Percentiles rank a stretch among this genome's conserved stretches.
These are phyloP conservation scores for Mycena pura DNA, from an alignment of 768 basidiomycete species.

Conservation along the genomic window DNA sequence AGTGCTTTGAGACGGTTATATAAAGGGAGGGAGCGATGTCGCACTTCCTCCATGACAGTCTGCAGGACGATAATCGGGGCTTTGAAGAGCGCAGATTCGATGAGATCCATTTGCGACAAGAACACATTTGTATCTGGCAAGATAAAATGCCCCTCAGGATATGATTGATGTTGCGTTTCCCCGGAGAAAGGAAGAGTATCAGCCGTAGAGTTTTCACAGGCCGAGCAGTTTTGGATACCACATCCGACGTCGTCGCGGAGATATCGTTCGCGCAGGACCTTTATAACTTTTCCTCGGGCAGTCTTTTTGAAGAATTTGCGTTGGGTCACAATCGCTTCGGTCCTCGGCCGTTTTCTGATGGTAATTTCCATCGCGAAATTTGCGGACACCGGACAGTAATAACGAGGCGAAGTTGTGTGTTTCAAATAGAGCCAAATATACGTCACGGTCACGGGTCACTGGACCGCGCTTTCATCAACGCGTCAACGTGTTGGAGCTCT, in stretches of 20 bases:
- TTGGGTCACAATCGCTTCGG: conserved; percentile 79
- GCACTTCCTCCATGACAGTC: conserved; percentile 95
- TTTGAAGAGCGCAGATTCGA: conserved; percentile 77
- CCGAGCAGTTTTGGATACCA: conserved; percentile 73
- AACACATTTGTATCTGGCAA: conserved; percentile 97
- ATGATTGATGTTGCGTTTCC: conserved; percentile 59
- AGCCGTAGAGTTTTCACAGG: conserved; percentile 56
- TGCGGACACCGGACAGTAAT: not conserved
- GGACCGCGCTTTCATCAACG: conserved; percentile 15
- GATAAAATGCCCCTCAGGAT: conserved; percentile 76
- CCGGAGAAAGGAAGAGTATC: conserved; percentile 65
- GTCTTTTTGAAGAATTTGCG: conserved; percentile 98
- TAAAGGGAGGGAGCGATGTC: conserved; percentile 90
- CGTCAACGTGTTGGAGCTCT: conserved; percentile 9
- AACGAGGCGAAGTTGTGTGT: not conserved
- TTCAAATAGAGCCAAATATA: not conserved
- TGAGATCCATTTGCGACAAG: conserved; percentile 95
- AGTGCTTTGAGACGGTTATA: conserved; percentile 92
- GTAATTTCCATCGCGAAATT: conserved; percentile 70
- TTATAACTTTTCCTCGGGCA: conserved; percentile 89
- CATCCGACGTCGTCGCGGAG: conserved; percentile 91
- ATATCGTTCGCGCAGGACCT: conserved; percentile 94
- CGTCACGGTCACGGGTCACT: not conserved
- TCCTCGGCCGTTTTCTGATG: conserved; percentile 72
- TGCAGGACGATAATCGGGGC: conserved; percentile 90